Base-by-base conservation (phyloP, 202 grass and related monocot genomes). In the Cymbopogon flexuosus region DNA sequence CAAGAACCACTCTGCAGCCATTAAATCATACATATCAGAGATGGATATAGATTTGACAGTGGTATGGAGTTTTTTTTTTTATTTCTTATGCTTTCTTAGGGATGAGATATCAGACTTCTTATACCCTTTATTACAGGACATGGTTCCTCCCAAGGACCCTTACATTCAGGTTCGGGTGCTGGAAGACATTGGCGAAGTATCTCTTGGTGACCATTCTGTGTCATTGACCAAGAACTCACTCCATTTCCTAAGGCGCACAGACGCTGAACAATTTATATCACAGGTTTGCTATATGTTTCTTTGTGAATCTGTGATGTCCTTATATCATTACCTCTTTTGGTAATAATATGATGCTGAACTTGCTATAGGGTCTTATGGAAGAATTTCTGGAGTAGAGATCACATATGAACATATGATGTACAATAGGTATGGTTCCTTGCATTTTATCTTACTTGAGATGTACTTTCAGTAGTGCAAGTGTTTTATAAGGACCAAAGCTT, bases 131-230 rank as follows among this genome's bases (percentile, higher is more conserved):
- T 70, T 82, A 45, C 72, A 99, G 96, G 96, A 99, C 76, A 91
- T 96, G 92, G 77, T 99, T 69, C 92, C 96, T 71, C 96, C 96
- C 65, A 99, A 99, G 84, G 92, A 98, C 79, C 95, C 95, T 75
- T 98, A 93, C 79, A 94, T 98, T 68, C 86, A 81, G 42, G 96
- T 99, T 79, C 83, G 90, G 68, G 92, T 96, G 52, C 79, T 94
- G 43, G 88, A 92, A 67, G 87, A 99, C 34, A 99, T 93, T 75
- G 90, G 92, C 45, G 96, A 98, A 89, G 88, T 99, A 62, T 91
- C 90, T 70, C 96, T 99, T 36, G 96, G 86, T 10, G 96, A 99
- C 35, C 96, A 95, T 88, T 89, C 92, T 0, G 78, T 95, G 65
- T 93, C 90, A 84, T 84, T 99, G 52, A 84, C 92, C 36, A 99